These are phyloP conservation scores for Podochytrium sp. DNA, from an alignment of 192 early-diverging fungal genomes.

Conservation along the genomic window DNA sequence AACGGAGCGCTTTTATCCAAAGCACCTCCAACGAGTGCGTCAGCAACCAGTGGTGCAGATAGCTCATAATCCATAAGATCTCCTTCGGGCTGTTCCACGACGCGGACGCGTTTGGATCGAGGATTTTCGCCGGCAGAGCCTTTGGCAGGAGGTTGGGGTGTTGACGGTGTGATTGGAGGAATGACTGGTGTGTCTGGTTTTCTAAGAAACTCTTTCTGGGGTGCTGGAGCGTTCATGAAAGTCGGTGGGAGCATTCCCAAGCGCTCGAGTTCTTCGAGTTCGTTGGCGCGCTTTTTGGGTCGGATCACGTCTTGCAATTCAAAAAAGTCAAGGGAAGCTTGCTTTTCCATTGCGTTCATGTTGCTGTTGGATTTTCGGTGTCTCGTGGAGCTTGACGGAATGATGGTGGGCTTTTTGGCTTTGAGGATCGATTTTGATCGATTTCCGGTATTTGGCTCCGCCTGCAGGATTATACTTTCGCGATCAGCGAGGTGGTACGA, in stretches of 20 bases:
- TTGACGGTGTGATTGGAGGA: slow-evolving; percentile 8
- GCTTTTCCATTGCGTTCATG: not conserved
- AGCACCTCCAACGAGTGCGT: not conserved
- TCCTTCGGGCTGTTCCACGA: not conserved
- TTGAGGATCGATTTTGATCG: not conserved
- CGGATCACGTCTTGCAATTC: slow-evolving; percentile 20
- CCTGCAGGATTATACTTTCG: not conserved
- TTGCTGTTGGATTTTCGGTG: slow-evolving; percentile 6
- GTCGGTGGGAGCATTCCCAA: slow-evolving; percentile 13
- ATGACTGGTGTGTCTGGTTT: not conserved
- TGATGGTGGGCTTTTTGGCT: slow-evolving; percentile 14
- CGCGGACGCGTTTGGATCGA: slow-evolving; percentile 8
- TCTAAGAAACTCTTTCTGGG: not conserved
- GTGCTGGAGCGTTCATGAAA: not conserved
- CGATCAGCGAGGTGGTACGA: not conserved
- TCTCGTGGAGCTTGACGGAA: slow-evolving; percentile 20
- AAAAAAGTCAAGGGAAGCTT: not conserved
- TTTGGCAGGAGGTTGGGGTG: not conserved
- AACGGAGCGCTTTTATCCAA: too few species aligned
- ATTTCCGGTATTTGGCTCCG: not conserved
- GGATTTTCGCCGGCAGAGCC: not conserved
- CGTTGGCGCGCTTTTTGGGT: slow-evolving; percentile 15
- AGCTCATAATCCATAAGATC: not conserved
- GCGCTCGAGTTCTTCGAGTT: slow-evolving; percentile 22
- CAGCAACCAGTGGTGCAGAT: not conserved